Conservation (phyloP, 2,329 filamentous ascomycete genomes). For the Aureobasidium uvarum region DNA sequence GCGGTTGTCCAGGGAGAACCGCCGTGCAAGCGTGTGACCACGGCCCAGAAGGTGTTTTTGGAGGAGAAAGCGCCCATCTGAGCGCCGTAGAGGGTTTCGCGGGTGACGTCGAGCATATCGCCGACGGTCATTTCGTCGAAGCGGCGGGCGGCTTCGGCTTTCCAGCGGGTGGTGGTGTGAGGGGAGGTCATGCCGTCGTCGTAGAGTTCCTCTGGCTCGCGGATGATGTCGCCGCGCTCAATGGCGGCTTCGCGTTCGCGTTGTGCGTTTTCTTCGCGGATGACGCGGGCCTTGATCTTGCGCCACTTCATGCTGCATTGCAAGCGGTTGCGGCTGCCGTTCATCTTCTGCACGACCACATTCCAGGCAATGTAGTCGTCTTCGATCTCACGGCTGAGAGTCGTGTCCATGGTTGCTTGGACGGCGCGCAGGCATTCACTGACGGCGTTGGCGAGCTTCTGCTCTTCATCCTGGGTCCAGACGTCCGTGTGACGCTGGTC, state of each 20-base stretch:
- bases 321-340: constrained; percentile 59
- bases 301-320: constrained; percentile 70
- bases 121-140: constrained; percentile 26
- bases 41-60: constrained; percentile 25
- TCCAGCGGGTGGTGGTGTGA: constrained; percentile 10
- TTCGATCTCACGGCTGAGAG: constrained; percentile 42
- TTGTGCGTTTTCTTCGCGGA: constrained; percentile 31
- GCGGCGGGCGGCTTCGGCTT: constrained; percentile 9
- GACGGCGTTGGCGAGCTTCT: constrained; percentile 53
- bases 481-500: constrained; percentile 53
- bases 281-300: constrained; percentile 40
- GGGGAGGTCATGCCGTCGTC: constrained; percentile 13
- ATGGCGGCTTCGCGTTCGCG: constrained; percentile 23
- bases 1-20: constrained; percentile 17
- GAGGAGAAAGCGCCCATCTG: constrained; percentile 4
- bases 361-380: constrained; percentile 64
- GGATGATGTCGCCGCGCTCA: not conserved
- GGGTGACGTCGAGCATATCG: constrained; percentile 27
- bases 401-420: constrained; percentile 36
- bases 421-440: constrained; percentile 48
- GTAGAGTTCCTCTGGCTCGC: not conserved
- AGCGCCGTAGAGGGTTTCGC: constrained; percentile 24
- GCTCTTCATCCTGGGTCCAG: constrained; percentile 64
- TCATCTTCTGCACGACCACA: constrained; percentile 62
- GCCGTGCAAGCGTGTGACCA: constrained; percentile 4